phyloP scores from a whole-genome alignment of 2,329 filamentous ascomycete genomes.

The Diaporthe velutina region DNA sequence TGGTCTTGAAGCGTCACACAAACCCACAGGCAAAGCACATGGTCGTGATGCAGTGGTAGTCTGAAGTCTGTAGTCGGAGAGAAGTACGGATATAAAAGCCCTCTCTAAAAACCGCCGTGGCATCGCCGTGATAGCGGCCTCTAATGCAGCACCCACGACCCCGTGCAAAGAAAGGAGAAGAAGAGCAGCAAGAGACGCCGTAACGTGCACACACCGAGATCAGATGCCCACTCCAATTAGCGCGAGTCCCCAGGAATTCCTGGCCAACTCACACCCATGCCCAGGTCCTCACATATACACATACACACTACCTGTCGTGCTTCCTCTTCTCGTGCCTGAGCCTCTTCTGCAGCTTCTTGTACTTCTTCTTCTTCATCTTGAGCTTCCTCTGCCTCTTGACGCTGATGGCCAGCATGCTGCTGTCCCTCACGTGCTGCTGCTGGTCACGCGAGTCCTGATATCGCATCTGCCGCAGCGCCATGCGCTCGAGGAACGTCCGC shows the following conservation, averaged over 20 bases:
- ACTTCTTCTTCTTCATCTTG: slow-evolving; percentile 99
- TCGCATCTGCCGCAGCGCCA: slow-evolving; percentile 73
- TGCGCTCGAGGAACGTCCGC: slow-evolving; percentile 77
- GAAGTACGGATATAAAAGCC: slow-evolving; percentile 15
- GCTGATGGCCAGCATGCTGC: slow-evolving; percentile 83
- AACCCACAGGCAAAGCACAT: background rate
- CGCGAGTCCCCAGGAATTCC: background rate
- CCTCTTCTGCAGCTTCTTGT: slow-evolving; percentile 98
- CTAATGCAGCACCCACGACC: slow-evolving; percentile 32
- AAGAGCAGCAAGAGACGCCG: background rate
- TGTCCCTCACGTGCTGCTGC: slow-evolving; percentile 50
- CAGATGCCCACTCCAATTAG: background rate
- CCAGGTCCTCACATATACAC: too few species aligned
- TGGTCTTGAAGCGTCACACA: background rate
- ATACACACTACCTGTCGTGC: slow-evolving; percentile 75
- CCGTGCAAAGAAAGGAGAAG: background rate
- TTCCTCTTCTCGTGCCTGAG: slow-evolving; percentile 91
- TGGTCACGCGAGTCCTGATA: slow-evolving; percentile 67
- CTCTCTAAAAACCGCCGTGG: slow-evolving; percentile 32
- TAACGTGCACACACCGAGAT: background rate
- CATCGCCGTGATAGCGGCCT: background rate
- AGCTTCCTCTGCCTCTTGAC: slow-evolving; percentile 93
- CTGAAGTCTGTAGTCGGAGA: background rate
- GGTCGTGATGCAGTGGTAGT: background rate
- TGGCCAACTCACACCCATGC: background rate